Evolutionary conservation across 1,284 basidiomycete species (phyloP).

Genomic region (Fomitopsis pinicola): DNA sequence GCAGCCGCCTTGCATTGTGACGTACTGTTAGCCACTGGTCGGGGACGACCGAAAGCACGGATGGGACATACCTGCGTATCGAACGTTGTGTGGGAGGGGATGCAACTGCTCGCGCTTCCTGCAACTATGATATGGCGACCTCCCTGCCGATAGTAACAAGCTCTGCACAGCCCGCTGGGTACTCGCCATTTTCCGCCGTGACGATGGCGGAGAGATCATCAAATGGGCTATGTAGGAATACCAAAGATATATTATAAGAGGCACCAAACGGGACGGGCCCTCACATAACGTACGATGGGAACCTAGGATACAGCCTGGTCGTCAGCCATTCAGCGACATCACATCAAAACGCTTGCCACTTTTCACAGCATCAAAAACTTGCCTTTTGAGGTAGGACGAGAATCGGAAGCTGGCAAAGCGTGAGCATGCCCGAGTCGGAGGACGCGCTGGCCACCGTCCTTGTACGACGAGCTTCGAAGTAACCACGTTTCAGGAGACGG

Average conservation of each 20-base stretch:
- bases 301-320: slow-evolving; percentile 6
- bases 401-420: background rate
- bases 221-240: slow-evolving; percentile 7
- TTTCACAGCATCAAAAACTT: slow-evolving; percentile 11
- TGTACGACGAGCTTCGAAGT: background rate
- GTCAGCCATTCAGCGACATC: background rate
- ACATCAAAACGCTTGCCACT: slow-evolving; percentile 13
- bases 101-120: slow-evolving; percentile 9
- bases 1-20: background rate
- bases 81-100: slow-evolving; percentile 21
- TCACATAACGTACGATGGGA: slow-evolving; percentile 1
- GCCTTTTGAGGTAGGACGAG: slow-evolving; percentile 11
- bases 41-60: background rate
- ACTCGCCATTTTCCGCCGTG: slow-evolving; percentile 4
- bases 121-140: slow-evolving; percentile 17
- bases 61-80: slow-evolving; percentile 4
- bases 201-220: slow-evolving; percentile 17
- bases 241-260: background rate
- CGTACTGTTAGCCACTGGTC: slow-evolving; percentile 8
- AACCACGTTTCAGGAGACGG: background rate
- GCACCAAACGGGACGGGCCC: background rate
- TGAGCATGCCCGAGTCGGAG: background rate
- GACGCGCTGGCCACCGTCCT: background rate
- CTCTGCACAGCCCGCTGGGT: slow-evolving; percentile 4
- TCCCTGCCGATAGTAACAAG: background rate